Conservation (phyloP, 257 asterid genomes). For the Salvia splendens region DNA sequence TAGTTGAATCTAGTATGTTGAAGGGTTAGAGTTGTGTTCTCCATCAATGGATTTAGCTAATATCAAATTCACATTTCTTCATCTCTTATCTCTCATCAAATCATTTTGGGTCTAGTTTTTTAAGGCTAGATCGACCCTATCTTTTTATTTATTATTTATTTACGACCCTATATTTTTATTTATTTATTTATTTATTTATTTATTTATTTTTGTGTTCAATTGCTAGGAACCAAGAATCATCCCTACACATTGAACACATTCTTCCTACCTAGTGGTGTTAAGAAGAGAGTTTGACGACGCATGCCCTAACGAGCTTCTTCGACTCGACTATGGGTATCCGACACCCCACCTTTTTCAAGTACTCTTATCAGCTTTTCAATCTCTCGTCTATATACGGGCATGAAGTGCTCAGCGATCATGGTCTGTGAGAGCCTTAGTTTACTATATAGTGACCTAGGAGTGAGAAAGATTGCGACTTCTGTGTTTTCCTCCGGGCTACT, state of each 20-base stretch:
- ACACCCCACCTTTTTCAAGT: conserved; percentile 45
- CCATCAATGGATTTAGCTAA: too few species aligned
- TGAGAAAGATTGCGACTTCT: conserved; percentile 69
- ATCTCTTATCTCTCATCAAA: too few species aligned
- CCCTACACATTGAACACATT: conserved; percentile 17
- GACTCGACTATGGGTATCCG: conserved; percentile 19
- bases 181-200: too few species aligned
- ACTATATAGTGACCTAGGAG: conserved; percentile 73
- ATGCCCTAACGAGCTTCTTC: conserved; percentile 32
- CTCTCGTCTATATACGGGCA: conserved; percentile 87
- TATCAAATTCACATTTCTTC: too few species aligned
- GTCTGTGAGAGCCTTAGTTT: conserved; percentile 82
- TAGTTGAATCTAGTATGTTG: too few species aligned
- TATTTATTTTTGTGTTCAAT: too few species aligned
- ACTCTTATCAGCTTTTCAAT: conserved; percentile 73
- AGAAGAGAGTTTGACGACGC: background rate
- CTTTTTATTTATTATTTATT: too few species aligned
- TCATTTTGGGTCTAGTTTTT: too few species aligned
- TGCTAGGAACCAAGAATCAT: conserved; percentile 33
- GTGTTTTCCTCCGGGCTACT: conserved; percentile 38
- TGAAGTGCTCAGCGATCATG: conserved; percentile 93
- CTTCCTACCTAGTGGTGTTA: conserved; percentile 20
- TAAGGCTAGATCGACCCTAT: too few species aligned
- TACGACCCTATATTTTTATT: too few species aligned
- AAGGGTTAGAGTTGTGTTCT: too few species aligned